Evolutionary conservation across 139 green algal genomes (phyloP), one percentile per base, ranked within the genome.

Genomic region (Chlamydomonas eustigma): DNA sequence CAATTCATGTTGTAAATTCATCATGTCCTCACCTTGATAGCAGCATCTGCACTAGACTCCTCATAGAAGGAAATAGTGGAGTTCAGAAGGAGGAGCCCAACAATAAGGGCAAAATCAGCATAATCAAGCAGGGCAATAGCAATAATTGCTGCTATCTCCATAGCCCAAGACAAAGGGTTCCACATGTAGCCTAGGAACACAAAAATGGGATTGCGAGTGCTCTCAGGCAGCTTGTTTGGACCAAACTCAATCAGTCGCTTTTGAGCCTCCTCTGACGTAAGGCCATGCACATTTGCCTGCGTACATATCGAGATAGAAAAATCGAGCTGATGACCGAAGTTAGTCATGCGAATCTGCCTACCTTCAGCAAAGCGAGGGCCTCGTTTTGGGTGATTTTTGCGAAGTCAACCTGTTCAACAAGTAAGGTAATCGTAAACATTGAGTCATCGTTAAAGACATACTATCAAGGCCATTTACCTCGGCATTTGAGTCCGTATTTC

Each of bases 91-190:
- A 93, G 84, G 69, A 93, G 75, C 4, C 80, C 84, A 6, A 94
- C 80, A 64, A 93, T 88, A 6, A 94, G 83, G 1, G 78, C 82
- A 52, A 96, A 93, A 72, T 96, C 88, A 2, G 86, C 89, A 25
- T 91, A 93, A 81, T 95, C 91, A 36, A 93, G 84, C 71, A 96
- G 79, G 0, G 76, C 83, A 69, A 96, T 95, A 64, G 92, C 87
- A 38, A 97, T 90, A 50, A 97, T 93, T 37, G 90, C 92, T 2
- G 91, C 86, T 22, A 84, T 82, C 77, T 96, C 90, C 89, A 96
- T 96, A n/a, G 87, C 86, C 86, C 90, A 95, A 0, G 85, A 90
- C 72, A 96, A 81, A 0, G 91, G 91, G 86, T 95, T 95, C 86
- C 89, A 94, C 86, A 96, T 88, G 81, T 90, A 92, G 30, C 85